phyloP scores from a whole-genome alignment of 139 green algal genomes.

The Micractinium sp. region DNA sequence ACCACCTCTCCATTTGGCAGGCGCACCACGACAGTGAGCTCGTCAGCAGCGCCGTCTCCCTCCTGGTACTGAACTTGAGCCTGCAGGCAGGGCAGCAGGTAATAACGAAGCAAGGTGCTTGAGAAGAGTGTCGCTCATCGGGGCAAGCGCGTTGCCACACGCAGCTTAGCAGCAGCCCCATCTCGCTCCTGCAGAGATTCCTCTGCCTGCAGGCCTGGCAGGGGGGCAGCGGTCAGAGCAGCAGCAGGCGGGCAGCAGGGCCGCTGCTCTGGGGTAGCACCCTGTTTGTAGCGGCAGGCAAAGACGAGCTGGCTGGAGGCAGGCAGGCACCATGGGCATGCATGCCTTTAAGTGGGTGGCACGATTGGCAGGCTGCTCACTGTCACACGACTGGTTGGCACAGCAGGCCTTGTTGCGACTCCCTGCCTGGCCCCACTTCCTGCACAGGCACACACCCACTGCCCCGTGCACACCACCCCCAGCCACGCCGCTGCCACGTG shows the following conservation, averaged over 20 bases:
- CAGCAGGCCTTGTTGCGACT: too few species aligned
- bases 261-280: not conserved
- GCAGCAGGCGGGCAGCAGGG: too few species aligned
- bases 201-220: not conserved
- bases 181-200: too few species aligned
- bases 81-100: not conserved
- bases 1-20: conserved; percentile 33
- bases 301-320: not conserved
- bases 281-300: not conserved
- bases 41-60: not conserved
- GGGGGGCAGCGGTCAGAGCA: not conserved
- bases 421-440: too few species aligned
- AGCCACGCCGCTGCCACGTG: too few species aligned
- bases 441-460: too few species aligned
- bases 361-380: too few species aligned
- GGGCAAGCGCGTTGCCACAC: too few species aligned
- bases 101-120: not conserved
- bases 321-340: too few species aligned
- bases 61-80: conserved; percentile 26
- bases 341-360: too few species aligned
- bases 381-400: too few species aligned
- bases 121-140: not conserved
- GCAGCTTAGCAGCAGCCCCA: not conserved
- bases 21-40: conserved; percentile 9
- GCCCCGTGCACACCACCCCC: too few species aligned